Evolutionary conservation across 2,329 filamentous ascomycete species (phyloP).

Genomic region (Aspergillus aculeatinus): DNA sequence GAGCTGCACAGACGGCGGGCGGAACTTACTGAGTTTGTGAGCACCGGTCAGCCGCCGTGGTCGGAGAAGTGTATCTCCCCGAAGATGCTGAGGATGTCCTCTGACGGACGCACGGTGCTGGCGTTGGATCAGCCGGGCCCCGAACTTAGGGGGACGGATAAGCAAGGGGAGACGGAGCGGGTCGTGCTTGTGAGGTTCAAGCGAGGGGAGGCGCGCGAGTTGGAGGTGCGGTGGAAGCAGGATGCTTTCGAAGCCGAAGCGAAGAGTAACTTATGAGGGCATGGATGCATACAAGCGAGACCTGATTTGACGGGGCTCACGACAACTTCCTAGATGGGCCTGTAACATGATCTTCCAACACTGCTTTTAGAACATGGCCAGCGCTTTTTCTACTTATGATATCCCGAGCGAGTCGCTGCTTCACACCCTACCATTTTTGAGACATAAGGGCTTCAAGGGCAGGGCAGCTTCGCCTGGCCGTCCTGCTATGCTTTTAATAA

Average conservation of each 20-base stretch:
- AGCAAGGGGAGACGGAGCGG: constrained; percentile 54
- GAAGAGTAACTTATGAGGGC: constrained; percentile 21
- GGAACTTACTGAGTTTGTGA: constrained; percentile 50
- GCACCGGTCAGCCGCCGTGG: constrained; percentile 47
- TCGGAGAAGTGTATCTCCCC: constrained; percentile 50
- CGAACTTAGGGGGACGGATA: constrained; percentile 52
- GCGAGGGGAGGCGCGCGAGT: constrained; percentile 56
- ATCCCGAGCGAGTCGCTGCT: no score
- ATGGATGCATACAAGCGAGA: background rate
- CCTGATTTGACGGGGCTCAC: no score
- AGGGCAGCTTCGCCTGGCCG: no score
- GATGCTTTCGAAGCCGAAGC: constrained; percentile 45
- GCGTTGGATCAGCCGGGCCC: constrained; percentile 55
- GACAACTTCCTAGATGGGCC: no score
- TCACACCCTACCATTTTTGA: no score
- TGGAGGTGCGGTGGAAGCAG: constrained; percentile 52
- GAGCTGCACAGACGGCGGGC: constrained; percentile 41
- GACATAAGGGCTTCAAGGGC: no score
- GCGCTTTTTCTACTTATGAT: no score
- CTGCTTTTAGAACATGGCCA: no score
- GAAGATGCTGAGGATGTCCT: constrained; percentile 35
- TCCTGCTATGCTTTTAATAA: no score
- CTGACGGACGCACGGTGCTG: constrained; percentile 54
- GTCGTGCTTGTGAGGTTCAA: constrained; percentile 58
- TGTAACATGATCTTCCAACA: no score